Percentiles rank a stretch among this genome's conserved stretches.
Conservation (phyloP, 805 yeast species). For the Candida tallmaniae region DNA sequence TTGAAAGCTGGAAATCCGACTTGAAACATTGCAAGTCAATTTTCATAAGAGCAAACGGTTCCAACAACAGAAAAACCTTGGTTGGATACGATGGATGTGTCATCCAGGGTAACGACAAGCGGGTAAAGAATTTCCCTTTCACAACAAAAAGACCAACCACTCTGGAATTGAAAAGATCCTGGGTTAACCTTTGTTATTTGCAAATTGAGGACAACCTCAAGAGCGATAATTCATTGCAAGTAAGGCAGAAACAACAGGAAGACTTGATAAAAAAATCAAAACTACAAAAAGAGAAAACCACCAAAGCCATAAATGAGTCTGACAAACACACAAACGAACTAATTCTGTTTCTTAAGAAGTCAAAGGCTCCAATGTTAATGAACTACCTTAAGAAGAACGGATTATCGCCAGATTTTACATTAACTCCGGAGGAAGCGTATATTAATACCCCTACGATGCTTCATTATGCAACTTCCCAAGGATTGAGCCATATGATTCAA, state of each 20-base stretch:
- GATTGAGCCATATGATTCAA: slow-evolving; percentile 62
- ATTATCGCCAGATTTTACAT: slow-evolving; percentile 45
- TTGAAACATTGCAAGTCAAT: slow-evolving; percentile 63
- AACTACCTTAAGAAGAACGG: slow-evolving; percentile 57
- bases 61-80: slow-evolving; percentile 57
- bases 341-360: slow-evolving; percentile 56
- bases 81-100: slow-evolving; percentile 63
- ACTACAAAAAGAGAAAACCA: slow-evolving; percentile 8
- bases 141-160: slow-evolving; percentile 86
- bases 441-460: slow-evolving; percentile 64
- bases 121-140: slow-evolving; percentile 76
- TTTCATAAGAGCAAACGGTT: slow-evolving; percentile 78
- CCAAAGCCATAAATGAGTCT: slow-evolving; percentile 18
- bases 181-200: slow-evolving; percentile 72
- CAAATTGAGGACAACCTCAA: slow-evolving; percentile 53
- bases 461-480: slow-evolving; percentile 71
- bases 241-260: slow-evolving; percentile 17
- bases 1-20: slow-evolving; percentile 60
- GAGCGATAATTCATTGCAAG: slow-evolving; percentile 27
- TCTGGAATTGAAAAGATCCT: slow-evolving; percentile 73
- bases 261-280: slow-evolving; percentile 11
- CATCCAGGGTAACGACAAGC: slow-evolving; percentile 47
- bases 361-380: slow-evolving; percentile 71
- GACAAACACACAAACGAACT: slow-evolving; percentile 58
- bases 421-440: slow-evolving; percentile 55